These are phyloP conservation scores for Umbelopsis sp. DNA, from an alignment of 192 early-diverging fungal species.

Conservation along the genomic window DNA sequence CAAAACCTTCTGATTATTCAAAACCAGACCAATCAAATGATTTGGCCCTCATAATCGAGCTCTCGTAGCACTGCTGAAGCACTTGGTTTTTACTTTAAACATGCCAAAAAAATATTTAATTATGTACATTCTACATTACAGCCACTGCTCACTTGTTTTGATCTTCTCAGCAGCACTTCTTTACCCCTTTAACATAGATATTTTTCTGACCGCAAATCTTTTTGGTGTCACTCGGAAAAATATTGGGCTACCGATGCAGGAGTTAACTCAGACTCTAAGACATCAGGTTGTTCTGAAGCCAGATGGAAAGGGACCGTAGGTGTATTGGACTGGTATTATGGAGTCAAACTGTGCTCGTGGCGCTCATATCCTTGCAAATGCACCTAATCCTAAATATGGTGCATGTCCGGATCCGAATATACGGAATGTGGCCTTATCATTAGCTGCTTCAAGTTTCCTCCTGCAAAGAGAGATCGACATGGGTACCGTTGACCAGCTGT, in stretches of 20 bases:
- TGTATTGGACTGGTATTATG: background rate
- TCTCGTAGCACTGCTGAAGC: background rate
- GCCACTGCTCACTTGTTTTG: too few species aligned
- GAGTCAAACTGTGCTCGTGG: background rate
- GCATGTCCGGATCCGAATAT: background rate
- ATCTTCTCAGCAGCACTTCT: too few species aligned
- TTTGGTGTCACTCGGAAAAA: too few species aligned
- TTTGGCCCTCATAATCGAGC: background rate
- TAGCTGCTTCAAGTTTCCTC: too few species aligned
- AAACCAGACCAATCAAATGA: background rate
- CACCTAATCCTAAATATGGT: slow-evolving; percentile 5
- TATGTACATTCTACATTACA: too few species aligned
- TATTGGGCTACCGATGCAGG: too few species aligned
- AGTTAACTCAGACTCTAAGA: too few species aligned
- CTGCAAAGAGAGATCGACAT: too few species aligned
- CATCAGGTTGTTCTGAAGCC: background rate
- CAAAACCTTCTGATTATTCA: background rate
- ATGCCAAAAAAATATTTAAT: background rate
- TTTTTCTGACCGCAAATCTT: too few species aligned
- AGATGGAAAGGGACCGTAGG: background rate
- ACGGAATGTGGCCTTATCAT: too few species aligned
- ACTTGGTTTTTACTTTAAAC: background rate
- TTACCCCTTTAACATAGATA: too few species aligned
- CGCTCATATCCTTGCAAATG: slow-evolving; percentile 5
- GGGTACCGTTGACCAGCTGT: background rate